Base-by-base conservation (phyloP, 2,329 filamentous ascomycete species). In the Lojkania enalia region DNA sequence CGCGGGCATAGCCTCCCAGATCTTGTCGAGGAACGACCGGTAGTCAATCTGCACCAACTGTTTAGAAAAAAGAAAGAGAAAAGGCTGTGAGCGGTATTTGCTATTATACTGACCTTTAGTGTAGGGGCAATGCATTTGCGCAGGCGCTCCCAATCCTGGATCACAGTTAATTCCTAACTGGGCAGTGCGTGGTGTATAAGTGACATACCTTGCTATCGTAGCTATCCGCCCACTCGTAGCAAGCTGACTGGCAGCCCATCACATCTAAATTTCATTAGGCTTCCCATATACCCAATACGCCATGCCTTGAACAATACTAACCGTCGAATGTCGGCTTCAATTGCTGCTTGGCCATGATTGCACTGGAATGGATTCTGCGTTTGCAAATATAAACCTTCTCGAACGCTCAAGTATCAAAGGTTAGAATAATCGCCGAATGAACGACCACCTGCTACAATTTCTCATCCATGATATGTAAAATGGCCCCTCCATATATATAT, bases 21-120 rank as follows among this genome's bases (percentile, higher is more conserved):
- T 61, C 65, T 80, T 77, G 68, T 75, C 69, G 49, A 81, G 69
- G 58, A 81, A 76, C 12, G 66, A 82, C 52, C 66, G 75, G 77
- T 90, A 90, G 75, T 90, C 87, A 58, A 90, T 78, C 77, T 36
- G 14, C 5, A 5, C 33, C n/a, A n/a, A n/a, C n/a, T n/a, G n/a
- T n/a, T n/a, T n/a, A n/a, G n/a, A n/a, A n/a, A n/a, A n/a, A n/a
- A n/a, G n/a, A n/a, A n/a, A n/a, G n/a, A n/a, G n/a, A n/a, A n/a
- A n/a, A n/a, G n/a, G n/a, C n/a, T n/a, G n/a, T n/a, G n/a, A n/a
- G 85, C 27, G 13, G 2, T 36, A 16, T 36, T 21, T 62, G 77
- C 75, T 31, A 15, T 19, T 12, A 5, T 11, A 21, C 33, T 15
- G 6, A 36, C 33, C 33, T 71, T 73, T 12, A 83, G 61, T 1